phyloP scores from a whole-genome alignment of 2,329 filamentous ascomycete species.

The Beauveria brongniartii region DNA sequence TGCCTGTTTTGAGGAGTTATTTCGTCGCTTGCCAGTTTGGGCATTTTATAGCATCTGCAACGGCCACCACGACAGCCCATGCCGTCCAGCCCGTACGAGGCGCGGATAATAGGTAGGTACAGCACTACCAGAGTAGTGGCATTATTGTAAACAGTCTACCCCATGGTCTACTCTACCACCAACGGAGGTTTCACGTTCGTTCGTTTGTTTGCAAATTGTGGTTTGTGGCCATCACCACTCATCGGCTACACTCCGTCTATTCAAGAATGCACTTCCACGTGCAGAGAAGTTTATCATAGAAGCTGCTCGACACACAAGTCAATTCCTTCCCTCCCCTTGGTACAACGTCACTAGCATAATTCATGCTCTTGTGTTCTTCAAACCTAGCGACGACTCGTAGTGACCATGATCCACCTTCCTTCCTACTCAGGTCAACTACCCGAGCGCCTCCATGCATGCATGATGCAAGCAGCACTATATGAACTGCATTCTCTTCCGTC shows the following conservation, averaged over 20 bases:
- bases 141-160: neutral
- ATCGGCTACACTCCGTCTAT: neutral
- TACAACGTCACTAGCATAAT: conserved; percentile 74
- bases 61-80: neutral
- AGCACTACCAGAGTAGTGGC: neutral
- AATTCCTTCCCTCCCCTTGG: conserved; percentile 26
- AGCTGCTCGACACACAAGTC: conserved; percentile 62
- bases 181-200: no score
- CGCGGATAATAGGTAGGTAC: neutral
- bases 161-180: neutral
- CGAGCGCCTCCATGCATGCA: conserved; percentile 88
- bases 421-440: conserved; percentile 43
- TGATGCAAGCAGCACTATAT: conserved; percentile 60
- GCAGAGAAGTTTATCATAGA: conserved; percentile 65
- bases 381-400: conserved; percentile 64
- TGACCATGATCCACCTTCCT: conserved; percentile 38
- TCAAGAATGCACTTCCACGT: conserved; percentile 43
- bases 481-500: conserved; percentile 20
- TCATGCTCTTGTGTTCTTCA: conserved; percentile 88
- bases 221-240: neutral
- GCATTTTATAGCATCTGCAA: neutral
- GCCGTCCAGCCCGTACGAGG: neutral
- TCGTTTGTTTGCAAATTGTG: neutral
- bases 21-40: neutral
- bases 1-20: no score